Evolutionary conservation across 2,329 filamentous ascomycete species (phyloP).

Genomic region (Sporothrix pallida): DNA sequence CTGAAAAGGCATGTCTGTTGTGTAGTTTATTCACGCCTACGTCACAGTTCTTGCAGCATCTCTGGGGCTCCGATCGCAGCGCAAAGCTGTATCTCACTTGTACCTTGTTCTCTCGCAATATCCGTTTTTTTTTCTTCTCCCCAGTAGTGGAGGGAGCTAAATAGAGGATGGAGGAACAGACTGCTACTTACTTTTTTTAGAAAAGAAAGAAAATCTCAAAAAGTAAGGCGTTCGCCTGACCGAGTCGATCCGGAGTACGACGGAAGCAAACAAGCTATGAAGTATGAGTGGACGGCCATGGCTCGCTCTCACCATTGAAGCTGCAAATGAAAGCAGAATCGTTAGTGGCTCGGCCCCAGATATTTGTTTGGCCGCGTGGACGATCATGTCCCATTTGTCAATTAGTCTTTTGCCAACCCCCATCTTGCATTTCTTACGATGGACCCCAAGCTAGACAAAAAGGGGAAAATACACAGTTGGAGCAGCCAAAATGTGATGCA

Average conservation of each 20-base stretch:
- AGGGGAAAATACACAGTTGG: background rate
- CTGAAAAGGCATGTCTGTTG: background rate
- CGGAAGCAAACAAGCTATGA: background rate
- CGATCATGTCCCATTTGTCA: slow-evolving; percentile 12
- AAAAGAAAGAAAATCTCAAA: background rate
- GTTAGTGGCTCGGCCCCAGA: slow-evolving; percentile 17
- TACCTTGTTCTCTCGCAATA: background rate
- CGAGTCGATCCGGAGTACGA: slow-evolving; percentile 11
- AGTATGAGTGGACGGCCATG: background rate
- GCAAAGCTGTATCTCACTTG: background rate
- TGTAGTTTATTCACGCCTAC: background rate
- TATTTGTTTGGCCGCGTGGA: background rate
- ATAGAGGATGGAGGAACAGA: background rate
- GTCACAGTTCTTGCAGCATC: background rate
- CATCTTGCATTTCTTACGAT: background rate
- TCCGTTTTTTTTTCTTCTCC: background rate
- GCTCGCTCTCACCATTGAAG: background rate
- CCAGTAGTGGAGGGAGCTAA: background rate
- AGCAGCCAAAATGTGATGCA: background rate
- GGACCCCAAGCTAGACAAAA: slow-evolving; percentile 9
- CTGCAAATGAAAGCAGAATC: background rate
- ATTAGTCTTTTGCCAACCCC: background rate
- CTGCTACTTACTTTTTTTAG: background rate
- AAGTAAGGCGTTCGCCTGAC: background rate
- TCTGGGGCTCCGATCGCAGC: background rate